phyloP scores from a whole-genome alignment of 2,329 filamentous ascomycete genomes.

The Pseudocercospora ulei region DNA sequence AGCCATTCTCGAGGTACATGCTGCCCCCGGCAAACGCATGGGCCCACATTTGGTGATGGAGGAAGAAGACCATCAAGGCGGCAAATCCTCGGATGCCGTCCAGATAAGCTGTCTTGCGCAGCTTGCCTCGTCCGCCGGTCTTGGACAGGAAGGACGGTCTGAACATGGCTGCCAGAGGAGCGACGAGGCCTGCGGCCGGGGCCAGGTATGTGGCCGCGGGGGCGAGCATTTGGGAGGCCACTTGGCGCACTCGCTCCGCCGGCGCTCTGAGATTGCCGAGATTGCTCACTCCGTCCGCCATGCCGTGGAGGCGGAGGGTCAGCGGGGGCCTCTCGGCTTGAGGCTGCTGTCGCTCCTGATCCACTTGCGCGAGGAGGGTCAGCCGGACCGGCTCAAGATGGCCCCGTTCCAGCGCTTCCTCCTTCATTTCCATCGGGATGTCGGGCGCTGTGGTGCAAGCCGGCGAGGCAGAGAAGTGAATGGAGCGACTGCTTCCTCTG shows the following conservation, averaged over 20 bases:
- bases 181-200: conserved; percentile 15
- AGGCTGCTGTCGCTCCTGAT: conserved; percentile 19
- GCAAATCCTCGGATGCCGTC: conserved; percentile 60
- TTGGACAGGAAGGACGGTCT: conserved; percentile 19
- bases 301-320: not conserved
- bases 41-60: conserved; percentile 51
- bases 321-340: conserved; percentile 5
- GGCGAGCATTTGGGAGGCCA: conserved; percentile 10
- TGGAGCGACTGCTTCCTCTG: no score
- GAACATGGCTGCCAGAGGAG: conserved; percentile 17
- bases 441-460: conserved; percentile 17
- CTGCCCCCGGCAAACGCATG: conserved; percentile 34
- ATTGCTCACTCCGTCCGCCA: not conserved
- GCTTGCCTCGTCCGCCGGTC: conserved; percentile 16
- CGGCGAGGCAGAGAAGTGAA: no score
- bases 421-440: conserved; percentile 16
- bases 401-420: conserved; percentile 22
- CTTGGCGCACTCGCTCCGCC: not conserved
- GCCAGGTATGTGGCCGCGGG: conserved; percentile 15
- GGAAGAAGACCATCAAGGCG: conserved; percentile 55
- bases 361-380: conserved; percentile 22
- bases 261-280: conserved; percentile 1
- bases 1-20: conserved; percentile 21
- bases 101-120: conserved; percentile 50
- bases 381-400: conserved; percentile 19